These are phyloP conservation scores for Cryptococcus hybrid DNA, from an alignment of 1,284 basidiomycete species.

Conservation along the genomic window DNA sequence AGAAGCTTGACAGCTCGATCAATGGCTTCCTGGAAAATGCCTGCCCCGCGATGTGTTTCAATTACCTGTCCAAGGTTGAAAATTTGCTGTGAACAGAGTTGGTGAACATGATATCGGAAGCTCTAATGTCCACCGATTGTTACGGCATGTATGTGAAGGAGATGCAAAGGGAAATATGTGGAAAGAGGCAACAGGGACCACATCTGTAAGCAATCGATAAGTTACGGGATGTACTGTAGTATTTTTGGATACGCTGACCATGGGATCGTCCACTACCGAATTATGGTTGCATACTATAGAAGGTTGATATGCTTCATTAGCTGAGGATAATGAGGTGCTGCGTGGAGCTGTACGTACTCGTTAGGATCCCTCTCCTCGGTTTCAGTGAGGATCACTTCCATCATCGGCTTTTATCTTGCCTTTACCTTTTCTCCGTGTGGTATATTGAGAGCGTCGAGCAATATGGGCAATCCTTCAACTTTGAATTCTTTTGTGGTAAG, in stretches of 20 bases:
- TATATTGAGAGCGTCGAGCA: slow-evolving; percentile 64
- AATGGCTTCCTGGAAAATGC: slow-evolving; percentile 85
- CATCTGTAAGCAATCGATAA: slow-evolving; percentile 54
- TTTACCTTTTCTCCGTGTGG: slow-evolving; percentile 32
- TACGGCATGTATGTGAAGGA: slow-evolving; percentile 33
- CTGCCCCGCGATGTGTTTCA: slow-evolving; percentile 85
- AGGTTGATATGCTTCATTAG: not conserved
- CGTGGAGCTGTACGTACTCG: slow-evolving; percentile 57
- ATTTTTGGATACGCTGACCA: slow-evolving; percentile 23
- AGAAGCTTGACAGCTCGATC: slow-evolving; percentile 77
- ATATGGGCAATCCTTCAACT: slow-evolving; percentile 64
- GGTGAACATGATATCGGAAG: slow-evolving; percentile 94
- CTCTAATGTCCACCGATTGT: slow-evolving; percentile 53
- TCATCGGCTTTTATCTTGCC: slow-evolving; percentile 11
- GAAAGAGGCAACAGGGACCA: slow-evolving; percentile 75
- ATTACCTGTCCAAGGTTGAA: slow-evolving; percentile 90
- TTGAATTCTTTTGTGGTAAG: slow-evolving; percentile 63
- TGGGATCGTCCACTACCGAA: slow-evolving; percentile 60
- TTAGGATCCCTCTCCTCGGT: slow-evolving; percentile 67
- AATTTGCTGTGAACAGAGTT: slow-evolving; percentile 80
- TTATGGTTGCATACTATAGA: slow-evolving; percentile 85
- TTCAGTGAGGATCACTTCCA: not conserved
- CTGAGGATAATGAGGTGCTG: not conserved
- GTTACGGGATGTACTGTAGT: not conserved
- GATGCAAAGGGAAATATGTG: slow-evolving; percentile 56